These are phyloP conservation scores for Elsinoe arachidis DNA, from an alignment of 2,329 filamentous ascomycete genomes.

Conservation along the genomic window DNA sequence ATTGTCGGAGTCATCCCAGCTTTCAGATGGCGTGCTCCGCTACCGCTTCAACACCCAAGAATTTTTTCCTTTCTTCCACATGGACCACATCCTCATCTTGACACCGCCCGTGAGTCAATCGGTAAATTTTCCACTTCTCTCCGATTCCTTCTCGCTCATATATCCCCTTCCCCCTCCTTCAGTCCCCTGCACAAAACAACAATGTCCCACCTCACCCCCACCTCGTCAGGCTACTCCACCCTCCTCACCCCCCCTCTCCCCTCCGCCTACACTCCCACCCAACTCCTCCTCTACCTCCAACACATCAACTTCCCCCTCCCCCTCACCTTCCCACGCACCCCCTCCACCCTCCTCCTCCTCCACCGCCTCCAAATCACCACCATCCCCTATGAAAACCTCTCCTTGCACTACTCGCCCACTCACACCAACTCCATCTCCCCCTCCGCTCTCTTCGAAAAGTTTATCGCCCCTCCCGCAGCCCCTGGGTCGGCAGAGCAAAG, in stretches of 20 bases:
- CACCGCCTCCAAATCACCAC: slow-evolving; percentile 33
- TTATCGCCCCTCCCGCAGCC: slow-evolving; percentile 25
- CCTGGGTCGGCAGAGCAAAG: slow-evolving; percentile 21
- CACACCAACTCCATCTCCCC: slow-evolving; percentile 43
- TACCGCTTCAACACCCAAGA: not conserved
- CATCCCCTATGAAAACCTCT: slow-evolving; percentile 50
- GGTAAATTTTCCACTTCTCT: not conserved
- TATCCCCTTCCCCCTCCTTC: not conserved
- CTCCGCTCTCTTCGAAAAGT: slow-evolving; percentile 44
- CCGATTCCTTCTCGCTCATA: not conserved
- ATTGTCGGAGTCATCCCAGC: no score
- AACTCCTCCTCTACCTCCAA: not conserved
- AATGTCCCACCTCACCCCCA: not conserved
- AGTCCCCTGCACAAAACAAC: not conserved
- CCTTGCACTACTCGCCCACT: slow-evolving; percentile 45
- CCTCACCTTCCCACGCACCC: not conserved
- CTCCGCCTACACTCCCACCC: slow-evolving; percentile 1
- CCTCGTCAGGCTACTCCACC: not conserved
- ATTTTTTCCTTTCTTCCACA: not conserved
- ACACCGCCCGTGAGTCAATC: not conserved
- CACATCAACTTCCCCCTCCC: slow-evolving; percentile 8
- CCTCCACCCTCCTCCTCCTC: not conserved
- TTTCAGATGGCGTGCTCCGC: not conserved
- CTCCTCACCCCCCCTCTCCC: not conserved
- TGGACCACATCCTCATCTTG: not conserved